A percentile compares a stretch with the other conserved stretches of the same genome.
These are phyloP conservation scores for Clarireedia sp. DNA, from an alignment of 2,329 filamentous ascomycete genomes.

Conservation along the genomic window DNA sequence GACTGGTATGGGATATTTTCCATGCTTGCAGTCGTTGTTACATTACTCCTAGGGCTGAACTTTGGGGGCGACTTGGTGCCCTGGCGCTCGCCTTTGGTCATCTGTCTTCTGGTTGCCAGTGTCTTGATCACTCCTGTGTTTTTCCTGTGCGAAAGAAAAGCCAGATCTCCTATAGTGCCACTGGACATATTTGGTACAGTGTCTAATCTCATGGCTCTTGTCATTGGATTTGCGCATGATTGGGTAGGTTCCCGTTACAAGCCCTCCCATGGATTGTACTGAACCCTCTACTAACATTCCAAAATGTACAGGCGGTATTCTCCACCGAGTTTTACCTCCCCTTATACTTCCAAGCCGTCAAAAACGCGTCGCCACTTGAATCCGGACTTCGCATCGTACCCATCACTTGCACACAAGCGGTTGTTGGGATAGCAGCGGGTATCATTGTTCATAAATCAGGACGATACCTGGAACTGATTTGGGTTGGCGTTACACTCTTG, in stretches of 20 bases:
- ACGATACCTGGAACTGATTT: conserved; percentile 39
- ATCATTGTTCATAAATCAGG: conserved; percentile 55
- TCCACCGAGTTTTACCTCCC: conserved; percentile 21
- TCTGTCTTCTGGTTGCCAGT: conserved; percentile 74
- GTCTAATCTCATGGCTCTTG: conserved; percentile 40
- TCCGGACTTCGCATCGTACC: conserved; percentile 70
- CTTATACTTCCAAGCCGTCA: conserved; percentile 75
- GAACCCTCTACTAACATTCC: conserved; percentile 48
- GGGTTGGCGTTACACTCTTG: conserved; percentile 35
- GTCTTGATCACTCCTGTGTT: conserved; percentile 50
- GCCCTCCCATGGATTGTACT: conserved; percentile 52
- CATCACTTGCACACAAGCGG: conserved; percentile 55
- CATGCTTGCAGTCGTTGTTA: conserved; percentile 68
- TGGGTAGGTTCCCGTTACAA: neutral
- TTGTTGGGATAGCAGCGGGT: conserved; percentile 51
- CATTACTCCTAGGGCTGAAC: conserved; percentile 77
- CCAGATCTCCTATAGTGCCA: conserved; percentile 71
- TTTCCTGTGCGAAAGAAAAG: conserved; percentile 60
- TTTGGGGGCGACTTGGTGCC: conserved; percentile 64
- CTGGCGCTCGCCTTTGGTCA: conserved; percentile 66
- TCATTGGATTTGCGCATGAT: neutral
- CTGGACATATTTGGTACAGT: conserved; percentile 58
- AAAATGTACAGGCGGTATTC: neutral
- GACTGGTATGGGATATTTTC: conserved; percentile 50
- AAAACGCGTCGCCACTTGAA: conserved; percentile 58